Evolutionary conservation across 108 stramenopile species (phyloP).

Genomic region (Cyclotella atomus): DNA sequence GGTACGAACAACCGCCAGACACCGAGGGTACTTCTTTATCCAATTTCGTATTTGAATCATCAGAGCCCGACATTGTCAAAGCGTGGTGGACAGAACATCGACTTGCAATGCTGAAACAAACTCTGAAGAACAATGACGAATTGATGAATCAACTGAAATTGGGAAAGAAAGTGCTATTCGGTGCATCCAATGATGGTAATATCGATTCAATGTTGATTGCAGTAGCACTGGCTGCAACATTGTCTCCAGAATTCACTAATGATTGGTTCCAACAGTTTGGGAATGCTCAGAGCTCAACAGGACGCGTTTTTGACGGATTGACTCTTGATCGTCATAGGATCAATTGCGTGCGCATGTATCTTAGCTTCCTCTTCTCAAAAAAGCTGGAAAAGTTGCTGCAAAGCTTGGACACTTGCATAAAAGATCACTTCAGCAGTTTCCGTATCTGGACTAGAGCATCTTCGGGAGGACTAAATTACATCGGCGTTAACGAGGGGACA

Average conservation of each 20-base stretch:
- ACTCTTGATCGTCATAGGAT: slow-evolving; percentile 59
- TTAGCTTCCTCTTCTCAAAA: slow-evolving; percentile 63
- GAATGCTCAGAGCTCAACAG: slow-evolving; percentile 32
- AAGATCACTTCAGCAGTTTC: slow-evolving; percentile 74
- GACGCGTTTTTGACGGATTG: slow-evolving; percentile 33
- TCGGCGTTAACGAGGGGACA: slow-evolving; percentile 23
- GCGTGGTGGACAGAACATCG: slow-evolving; percentile 88
- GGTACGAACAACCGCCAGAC: slow-evolving; percentile 52
- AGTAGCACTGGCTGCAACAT: slow-evolving; percentile 74
- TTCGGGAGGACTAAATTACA: slow-evolving; percentile 69
- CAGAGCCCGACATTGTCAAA: slow-evolving; percentile 60
- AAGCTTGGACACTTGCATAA: slow-evolving; percentile 74
- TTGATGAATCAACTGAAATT: slow-evolving; percentile 60
- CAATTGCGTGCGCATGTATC: slow-evolving; percentile 62
- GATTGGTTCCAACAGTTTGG: slow-evolving; percentile 41
- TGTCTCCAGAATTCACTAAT: slow-evolving; percentile 55
- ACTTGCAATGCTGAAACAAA: slow-evolving; percentile 68
- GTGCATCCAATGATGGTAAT: slow-evolving; percentile 66
- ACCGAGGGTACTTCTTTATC: slow-evolving; percentile 30
- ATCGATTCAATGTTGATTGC: slow-evolving; percentile 72
- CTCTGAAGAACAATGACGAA: slow-evolving; percentile 56
- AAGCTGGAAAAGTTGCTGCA: slow-evolving; percentile 83
- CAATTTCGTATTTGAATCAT: slow-evolving; percentile 70
- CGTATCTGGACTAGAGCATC: slow-evolving; percentile 81
- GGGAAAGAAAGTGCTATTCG: slow-evolving; percentile 74